Evolutionary conservation across 495 filamentous ascomycete genomes (phyloP).

Genomic region (Xylaria telfairii): DNA sequence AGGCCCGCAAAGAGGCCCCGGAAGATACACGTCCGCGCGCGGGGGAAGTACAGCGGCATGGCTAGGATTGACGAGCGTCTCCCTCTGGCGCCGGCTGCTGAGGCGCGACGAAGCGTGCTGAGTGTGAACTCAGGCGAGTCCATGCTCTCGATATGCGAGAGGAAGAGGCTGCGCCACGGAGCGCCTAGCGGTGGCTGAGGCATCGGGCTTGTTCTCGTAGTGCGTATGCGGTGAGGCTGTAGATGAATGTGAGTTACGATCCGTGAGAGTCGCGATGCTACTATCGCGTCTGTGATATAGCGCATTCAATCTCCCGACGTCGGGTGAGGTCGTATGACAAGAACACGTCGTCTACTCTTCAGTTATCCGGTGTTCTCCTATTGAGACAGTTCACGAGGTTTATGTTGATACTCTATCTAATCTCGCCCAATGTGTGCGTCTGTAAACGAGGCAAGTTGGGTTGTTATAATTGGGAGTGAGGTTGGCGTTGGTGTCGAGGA

Average conservation of each 20-base stretch:
- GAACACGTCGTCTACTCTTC: background rate
- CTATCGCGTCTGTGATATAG: conserved; percentile 20
- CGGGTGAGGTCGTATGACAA: background rate
- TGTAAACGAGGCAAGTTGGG: background rate
- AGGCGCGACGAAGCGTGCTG: conserved; percentile 62
- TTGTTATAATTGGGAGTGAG: background rate
- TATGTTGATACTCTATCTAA: background rate
- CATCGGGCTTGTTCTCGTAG: conserved; percentile 24
- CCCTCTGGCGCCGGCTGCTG: conserved; percentile 3
- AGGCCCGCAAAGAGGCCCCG: conserved; percentile 82
- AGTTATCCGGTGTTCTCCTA: background rate
- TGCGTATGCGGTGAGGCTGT: background rate
- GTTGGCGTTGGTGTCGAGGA: too few relatives aligned
- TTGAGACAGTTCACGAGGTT: background rate
- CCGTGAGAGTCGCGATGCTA: conserved; percentile 26
- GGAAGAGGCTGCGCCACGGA: conserved; percentile 71
- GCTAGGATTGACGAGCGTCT: conserved; percentile 21
- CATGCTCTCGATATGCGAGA: conserved; percentile 67
- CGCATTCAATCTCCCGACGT: conserved; percentile 21
- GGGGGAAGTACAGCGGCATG: conserved; percentile 40
- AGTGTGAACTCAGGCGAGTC: conserved; percentile 72
- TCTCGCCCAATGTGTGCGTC: background rate
- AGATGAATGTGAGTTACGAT: conserved; percentile 21
- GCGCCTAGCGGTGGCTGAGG: conserved; percentile 28
- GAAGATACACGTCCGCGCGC: conserved; percentile 65